Evolutionary conservation across 1,284 basidiomycete genomes (phyloP).

Genomic region (Stereum hirsutum): DNA sequence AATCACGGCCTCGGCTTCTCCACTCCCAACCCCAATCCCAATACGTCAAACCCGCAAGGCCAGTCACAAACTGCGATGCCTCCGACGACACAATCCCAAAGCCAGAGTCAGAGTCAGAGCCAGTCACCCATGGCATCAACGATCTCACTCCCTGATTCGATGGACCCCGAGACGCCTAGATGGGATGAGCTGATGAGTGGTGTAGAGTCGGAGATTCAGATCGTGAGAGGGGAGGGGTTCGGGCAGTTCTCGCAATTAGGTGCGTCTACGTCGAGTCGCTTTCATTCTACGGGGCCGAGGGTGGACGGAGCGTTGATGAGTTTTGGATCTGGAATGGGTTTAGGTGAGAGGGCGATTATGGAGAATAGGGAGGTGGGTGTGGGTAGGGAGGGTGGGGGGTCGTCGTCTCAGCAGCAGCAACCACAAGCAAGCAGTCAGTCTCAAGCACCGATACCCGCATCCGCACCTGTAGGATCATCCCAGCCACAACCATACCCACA

Average conservation of each 20-base stretch:
- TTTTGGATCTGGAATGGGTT: not conserved
- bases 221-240: too few species aligned
- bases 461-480: too few species aligned
- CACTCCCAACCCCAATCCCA: not conserved
- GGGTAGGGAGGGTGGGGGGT: not conserved
- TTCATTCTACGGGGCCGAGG: too few species aligned
- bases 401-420: too few species aligned
- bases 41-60: too few species aligned
- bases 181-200: conserved; percentile 11
- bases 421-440: too few species aligned
- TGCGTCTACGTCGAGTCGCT: too few species aligned
- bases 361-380: not conserved
- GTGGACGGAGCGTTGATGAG: too few species aligned
- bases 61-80: too few species aligned
- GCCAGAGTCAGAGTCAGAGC: conserved; percentile 9
- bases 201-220: conserved; percentile 14
- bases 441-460: too few species aligned
- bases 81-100: not conserved
- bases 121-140: conserved; percentile 27
- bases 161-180: conserved; percentile 20
- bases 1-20: conserved; percentile 6
- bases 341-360: not conserved
- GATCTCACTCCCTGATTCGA: conserved; percentile 24
- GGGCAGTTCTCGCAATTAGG: too few species aligned
- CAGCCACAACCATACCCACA: too few species aligned